phyloP scores from a whole-genome alignment of 805 yeast genomes.

The Teunomyces aglyptinius region DNA sequence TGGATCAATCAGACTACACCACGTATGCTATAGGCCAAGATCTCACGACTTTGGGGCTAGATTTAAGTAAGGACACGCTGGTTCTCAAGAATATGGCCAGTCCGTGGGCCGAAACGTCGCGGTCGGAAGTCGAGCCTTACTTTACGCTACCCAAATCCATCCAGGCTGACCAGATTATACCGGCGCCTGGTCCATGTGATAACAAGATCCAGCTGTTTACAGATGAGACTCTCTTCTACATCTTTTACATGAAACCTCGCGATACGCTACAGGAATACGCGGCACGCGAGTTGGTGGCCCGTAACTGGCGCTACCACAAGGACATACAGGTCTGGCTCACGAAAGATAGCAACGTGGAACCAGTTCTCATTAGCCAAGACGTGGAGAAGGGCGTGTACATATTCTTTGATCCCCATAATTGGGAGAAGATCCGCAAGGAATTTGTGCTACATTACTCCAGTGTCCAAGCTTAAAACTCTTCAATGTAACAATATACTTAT shows the following conservation, averaged over 20 bases:
- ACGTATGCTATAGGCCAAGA: conserved; percentile 76
- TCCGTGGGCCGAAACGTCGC: conserved; percentile 93
- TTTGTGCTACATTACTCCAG: conserved; percentile 52
- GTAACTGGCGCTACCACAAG: conserved; percentile 98
- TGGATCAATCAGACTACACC: conserved; percentile 62
- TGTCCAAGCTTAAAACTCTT: conserved; percentile 21
- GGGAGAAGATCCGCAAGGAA: conserved; percentile 87
- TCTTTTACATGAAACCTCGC: conserved; percentile 90
- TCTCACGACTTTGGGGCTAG: conserved; percentile 62
- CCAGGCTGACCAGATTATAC: conserved; percentile 30
- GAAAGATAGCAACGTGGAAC: conserved; percentile 87
- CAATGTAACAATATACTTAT: not conserved
- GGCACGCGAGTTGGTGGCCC: conserved; percentile 81
- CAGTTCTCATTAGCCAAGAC: conserved; percentile 71
- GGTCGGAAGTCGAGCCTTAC: conserved; percentile 86
- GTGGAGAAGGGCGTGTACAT: conserved; percentile 92
- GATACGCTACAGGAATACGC: conserved; percentile 93
- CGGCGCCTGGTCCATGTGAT: conserved; percentile 45
- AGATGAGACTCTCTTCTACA: conserved; percentile 90
- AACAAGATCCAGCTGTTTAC: conserved; percentile 59
- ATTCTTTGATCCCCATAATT: conserved; percentile 90
- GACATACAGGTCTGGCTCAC: conserved; percentile 96
- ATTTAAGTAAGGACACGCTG: conserved; percentile 47
- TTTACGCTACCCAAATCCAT: conserved; percentile 58
- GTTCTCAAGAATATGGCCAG: conserved; percentile 71